phyloP scores from a whole-genome alignment of 345 rosid genomes.

The Pistacia vera region DNA sequence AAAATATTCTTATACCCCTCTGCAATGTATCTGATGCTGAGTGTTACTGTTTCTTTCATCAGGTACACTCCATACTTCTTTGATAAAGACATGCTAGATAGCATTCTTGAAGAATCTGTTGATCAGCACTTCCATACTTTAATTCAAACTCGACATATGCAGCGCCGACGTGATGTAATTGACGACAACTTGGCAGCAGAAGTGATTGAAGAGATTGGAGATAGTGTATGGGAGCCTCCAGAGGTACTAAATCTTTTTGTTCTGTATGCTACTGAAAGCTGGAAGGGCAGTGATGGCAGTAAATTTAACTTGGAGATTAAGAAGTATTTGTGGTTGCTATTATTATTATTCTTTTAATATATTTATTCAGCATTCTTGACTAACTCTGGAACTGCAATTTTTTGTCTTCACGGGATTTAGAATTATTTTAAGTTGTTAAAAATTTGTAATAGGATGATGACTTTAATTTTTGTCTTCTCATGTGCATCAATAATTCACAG shows the following conservation, averaged over 20 bases:
- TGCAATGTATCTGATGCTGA: constrained; percentile 18
- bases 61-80: constrained; percentile 99
- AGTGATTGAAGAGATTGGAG: constrained; percentile 88
- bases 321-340: background rate
- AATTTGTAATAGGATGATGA: background rate
- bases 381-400: background rate
- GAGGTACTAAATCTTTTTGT: constrained; percentile 55
- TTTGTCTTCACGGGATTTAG: background rate
- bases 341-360: background rate
- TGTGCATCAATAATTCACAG: background rate
- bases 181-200: constrained; percentile 82
- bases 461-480: background rate
- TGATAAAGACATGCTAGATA: constrained; percentile 86
- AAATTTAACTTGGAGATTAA: constrained; percentile 14
- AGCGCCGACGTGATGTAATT: constrained; percentile 75
- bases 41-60: constrained; percentile 22
- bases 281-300: constrained; percentile 1
- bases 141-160: constrained; percentile 87
- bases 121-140: constrained; percentile 88
- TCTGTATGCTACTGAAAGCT: background rate
- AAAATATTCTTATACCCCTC: background rate
- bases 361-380: background rate
- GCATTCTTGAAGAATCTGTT: constrained; percentile 93
- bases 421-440: background rate
- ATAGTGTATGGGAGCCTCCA: constrained; percentile 83